These are phyloP conservation scores for Coemansia sp. DNA, from an alignment of 192 early-diverging fungal species.

Conservation along the genomic window DNA sequence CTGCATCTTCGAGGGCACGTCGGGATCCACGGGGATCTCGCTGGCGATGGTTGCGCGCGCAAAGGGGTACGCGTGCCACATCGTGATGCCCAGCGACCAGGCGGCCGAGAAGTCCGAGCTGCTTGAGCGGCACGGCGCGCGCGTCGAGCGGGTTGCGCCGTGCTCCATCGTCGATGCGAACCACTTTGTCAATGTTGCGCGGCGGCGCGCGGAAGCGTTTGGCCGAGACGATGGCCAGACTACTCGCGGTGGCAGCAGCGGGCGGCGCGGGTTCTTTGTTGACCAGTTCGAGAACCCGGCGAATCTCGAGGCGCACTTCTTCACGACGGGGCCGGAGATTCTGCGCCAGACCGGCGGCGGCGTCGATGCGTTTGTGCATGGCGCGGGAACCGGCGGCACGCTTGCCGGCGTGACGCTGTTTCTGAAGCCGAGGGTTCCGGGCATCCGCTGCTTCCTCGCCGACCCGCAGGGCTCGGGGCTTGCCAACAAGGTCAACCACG, in stretches of 20 bases:
- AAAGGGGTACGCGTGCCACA: slow-evolving; percentile 88
- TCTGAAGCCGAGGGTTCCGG: slow-evolving; percentile 67
- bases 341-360: slow-evolving; percentile 57
- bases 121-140: slow-evolving; percentile 78
- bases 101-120: slow-evolving; percentile 87
- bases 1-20: slow-evolving; percentile 92
- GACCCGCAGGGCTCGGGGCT: slow-evolving; percentile 94
- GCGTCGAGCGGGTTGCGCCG: slow-evolving; percentile 88
- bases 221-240: neutral
- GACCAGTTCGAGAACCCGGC: slow-evolving; percentile 95
- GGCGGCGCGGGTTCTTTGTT: slow-evolving; percentile 69
- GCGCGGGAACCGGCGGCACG: slow-evolving; percentile 90
- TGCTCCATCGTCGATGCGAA: slow-evolving; percentile 86
- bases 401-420: slow-evolving; percentile 87
- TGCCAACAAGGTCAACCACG: slow-evolving; percentile 87
- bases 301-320: slow-evolving; percentile 79
- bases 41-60: slow-evolving; percentile 88
- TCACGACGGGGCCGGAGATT: slow-evolving; percentile 90
- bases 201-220: slow-evolving; percentile 70
- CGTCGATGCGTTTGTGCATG: slow-evolving; percentile 86
- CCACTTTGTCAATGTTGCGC: slow-evolving; percentile 92
- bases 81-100: slow-evolving; percentile 96
- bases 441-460: slow-evolving; percentile 71
- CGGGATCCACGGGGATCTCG: slow-evolving; percentile 95
- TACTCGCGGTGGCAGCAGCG: neutral